These are phyloP conservation scores for Cladosporium oxysporum DNA, from an alignment of 2,329 filamentous ascomycete genomes.

Conservation along the genomic window DNA sequence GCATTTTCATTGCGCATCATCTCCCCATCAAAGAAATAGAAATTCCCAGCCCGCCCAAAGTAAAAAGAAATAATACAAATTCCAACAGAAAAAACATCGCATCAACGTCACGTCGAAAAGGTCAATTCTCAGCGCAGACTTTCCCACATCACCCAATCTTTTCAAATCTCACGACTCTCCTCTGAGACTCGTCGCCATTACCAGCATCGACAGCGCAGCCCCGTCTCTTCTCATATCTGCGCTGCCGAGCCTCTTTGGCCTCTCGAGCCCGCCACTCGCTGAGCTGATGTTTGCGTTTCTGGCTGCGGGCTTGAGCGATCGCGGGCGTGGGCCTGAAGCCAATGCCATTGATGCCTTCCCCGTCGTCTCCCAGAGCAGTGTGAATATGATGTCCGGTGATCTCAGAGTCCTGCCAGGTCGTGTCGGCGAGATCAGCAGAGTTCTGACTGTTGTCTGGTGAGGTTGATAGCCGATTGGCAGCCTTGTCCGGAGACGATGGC, in stretches of 20 bases:
- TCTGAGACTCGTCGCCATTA: conserved; percentile 1
- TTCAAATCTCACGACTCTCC: conserved; percentile 19
- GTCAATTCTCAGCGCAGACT: not conserved
- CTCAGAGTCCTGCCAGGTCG: conserved; percentile 61
- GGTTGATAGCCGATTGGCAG: not conserved
- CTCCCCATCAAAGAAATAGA: not conserved
- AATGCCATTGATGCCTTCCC: conserved; percentile 64
- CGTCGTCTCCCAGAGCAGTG: conserved; percentile 60
- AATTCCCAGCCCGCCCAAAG: not conserved
- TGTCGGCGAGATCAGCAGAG: conserved; percentile 28
- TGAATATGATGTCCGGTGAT: conserved; percentile 60
- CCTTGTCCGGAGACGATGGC: not conserved
- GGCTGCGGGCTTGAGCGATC: conserved; percentile 57
- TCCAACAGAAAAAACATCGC: not conserved
- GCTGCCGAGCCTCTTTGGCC: conserved; percentile 59
- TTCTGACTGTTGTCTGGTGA: conserved; percentile 7
- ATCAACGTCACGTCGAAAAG: not conserved
- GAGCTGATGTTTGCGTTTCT: conserved; percentile 60
- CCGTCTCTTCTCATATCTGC: conserved; percentile 49
- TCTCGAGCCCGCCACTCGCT: conserved; percentile 61
- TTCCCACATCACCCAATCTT: conserved; percentile 7
- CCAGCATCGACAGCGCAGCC: conserved; percentile 7
- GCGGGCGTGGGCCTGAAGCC: conserved; percentile 64
- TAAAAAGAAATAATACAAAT: not conserved
- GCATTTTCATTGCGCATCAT: not conserved